A percentile compares a stretch with the other conserved stretches of the same genome.
phyloP scores from a whole-genome alignment of 257 asterid genomes.

The Knoxia roxburghii region DNA sequence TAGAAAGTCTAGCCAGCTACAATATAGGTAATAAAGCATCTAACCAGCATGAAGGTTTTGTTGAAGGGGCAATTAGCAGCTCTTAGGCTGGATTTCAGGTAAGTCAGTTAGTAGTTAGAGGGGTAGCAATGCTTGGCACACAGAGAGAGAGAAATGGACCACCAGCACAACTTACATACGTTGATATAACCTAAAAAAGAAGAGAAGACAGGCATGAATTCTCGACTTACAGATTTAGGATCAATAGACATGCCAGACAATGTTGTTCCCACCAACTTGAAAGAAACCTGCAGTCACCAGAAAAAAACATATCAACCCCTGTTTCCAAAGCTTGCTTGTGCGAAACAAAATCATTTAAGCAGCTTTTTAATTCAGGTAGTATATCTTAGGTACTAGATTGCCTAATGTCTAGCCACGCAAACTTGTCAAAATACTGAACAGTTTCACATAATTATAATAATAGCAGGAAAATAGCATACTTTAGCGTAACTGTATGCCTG shows the following conservation, averaged over 20 bases:
- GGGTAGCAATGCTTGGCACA: background rate
- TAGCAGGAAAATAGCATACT: conserved; percentile 38
- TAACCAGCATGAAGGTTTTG: background rate
- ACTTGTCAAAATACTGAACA: too few species aligned
- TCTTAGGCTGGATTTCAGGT: background rate
- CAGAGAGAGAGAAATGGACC: background rate
- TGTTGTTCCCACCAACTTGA: conserved; percentile 78
- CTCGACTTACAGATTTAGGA: conserved; percentile 77
- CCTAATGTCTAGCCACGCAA: too few species aligned
- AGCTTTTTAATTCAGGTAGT: background rate
- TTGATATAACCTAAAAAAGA: background rate
- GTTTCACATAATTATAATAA: background rate
- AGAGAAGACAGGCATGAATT: conserved; percentile 5
- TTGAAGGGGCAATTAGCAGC: background rate
- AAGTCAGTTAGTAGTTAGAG: background rate
- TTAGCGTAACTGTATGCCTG: conserved; percentile 88
- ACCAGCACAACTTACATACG: background rate
- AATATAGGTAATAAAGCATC: background rate
- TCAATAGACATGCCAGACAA: conserved; percentile 88
- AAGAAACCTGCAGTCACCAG: conserved; percentile 66
- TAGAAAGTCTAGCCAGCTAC: background rate
- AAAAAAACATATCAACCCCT: conserved; percentile 3
- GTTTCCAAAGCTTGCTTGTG: background rate
- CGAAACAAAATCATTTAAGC: background rate
- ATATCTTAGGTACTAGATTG: background rate